These are phyloP conservation scores for Tolypocladium capitatum DNA, from an alignment of 2,329 filamentous ascomycete genomes.

Conservation along the genomic window DNA sequence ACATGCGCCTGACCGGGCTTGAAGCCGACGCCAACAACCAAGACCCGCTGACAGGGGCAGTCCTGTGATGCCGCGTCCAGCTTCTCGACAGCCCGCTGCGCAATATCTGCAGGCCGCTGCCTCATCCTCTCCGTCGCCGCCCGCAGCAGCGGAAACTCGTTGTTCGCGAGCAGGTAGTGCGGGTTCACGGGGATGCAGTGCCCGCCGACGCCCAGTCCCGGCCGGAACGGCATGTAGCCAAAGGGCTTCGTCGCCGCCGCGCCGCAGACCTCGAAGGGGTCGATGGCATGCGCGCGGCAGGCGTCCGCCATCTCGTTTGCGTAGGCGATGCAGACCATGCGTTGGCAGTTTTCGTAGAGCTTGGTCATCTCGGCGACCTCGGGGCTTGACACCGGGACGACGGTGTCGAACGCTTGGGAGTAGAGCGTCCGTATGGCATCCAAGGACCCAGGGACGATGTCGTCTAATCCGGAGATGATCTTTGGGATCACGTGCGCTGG, in stretches of 20 bases:
- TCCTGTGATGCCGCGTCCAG: conserved; percentile 9
- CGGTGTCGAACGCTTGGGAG: conserved; percentile 28
- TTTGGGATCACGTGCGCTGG: conserved; percentile 34
- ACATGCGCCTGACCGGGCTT: conserved; percentile 34
- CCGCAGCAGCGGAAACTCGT: conserved; percentile 30
- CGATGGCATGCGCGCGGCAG: conserved; percentile 29
- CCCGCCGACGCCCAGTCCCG: conserved; percentile 37
- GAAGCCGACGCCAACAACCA: conserved; percentile 36
- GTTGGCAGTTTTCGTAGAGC: conserved; percentile 44
- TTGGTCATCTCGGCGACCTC: conserved; percentile 47
- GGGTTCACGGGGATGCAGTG: conserved; percentile 45
- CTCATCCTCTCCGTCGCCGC: conserved; percentile 30
- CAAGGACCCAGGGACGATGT: conserved; percentile 30
- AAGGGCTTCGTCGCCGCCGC: conserved; percentile 39
- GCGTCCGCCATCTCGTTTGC: conserved; percentile 45
- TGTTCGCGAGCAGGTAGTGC: conserved; percentile 36
- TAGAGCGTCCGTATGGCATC: conserved; percentile 31
- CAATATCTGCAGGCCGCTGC: conserved; percentile 25
- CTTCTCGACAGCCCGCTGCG: conserved; percentile 19
- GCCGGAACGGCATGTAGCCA: conserved; percentile 34
- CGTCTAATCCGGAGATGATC: conserved; percentile 37
- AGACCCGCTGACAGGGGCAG: conserved; percentile 14
- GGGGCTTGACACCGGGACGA: conserved; percentile 35
- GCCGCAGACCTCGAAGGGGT: conserved; percentile 35
- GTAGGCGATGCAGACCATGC: conserved; percentile 40